Evolutionary conservation across 371 early-diverging fungal genomes (phyloP).

Genomic region (Apophysomyces ossiformis): DNA sequence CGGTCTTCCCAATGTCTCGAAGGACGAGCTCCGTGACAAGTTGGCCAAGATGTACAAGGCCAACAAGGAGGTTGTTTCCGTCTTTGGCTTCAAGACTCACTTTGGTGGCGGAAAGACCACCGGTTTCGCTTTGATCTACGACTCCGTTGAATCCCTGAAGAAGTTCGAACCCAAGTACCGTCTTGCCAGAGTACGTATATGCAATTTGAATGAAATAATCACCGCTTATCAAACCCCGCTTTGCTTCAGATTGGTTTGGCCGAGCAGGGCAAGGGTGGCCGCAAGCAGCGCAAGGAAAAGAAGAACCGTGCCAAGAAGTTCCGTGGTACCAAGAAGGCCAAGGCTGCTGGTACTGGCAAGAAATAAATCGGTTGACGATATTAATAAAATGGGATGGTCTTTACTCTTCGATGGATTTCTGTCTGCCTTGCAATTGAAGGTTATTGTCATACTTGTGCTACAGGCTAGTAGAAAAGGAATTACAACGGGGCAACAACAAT

Average conservation of each 20-base stretch:
- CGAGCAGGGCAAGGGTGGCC: slow-evolving; percentile 79
- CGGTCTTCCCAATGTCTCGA: slow-evolving; percentile 90
- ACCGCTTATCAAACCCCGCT: neutral
- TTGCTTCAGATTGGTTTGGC: slow-evolving; percentile 72
- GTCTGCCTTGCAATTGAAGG: neutral
- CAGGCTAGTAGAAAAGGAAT: neutral
- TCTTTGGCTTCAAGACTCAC: slow-evolving; percentile 94
- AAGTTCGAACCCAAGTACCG: slow-evolving; percentile 99
- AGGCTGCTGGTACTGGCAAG: slow-evolving; percentile 67
- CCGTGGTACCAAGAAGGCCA: slow-evolving; percentile 97
- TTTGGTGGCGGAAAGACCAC: slow-evolving; percentile 99
- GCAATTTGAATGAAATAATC: neutral
- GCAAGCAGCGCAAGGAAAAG: slow-evolving; percentile 99
- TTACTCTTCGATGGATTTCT: neutral
- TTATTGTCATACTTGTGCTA: neutral
- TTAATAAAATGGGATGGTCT: slow-evolving; percentile 8
- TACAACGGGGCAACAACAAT: no score
- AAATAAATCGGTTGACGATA: slow-evolving; percentile 37
- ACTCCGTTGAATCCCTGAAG: slow-evolving; percentile 93
- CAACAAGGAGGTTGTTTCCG: slow-evolving; percentile 88
- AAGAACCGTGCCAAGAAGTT: slow-evolving; percentile 99
- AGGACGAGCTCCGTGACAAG: slow-evolving; percentile 94
- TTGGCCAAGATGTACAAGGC: slow-evolving; percentile 97
- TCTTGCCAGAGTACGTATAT: slow-evolving; percentile 72
- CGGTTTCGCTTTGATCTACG: slow-evolving; percentile 98